phyloP scores from a whole-genome alignment of 2,329 filamentous ascomycete species.

The Cadophora sp. region DNA sequence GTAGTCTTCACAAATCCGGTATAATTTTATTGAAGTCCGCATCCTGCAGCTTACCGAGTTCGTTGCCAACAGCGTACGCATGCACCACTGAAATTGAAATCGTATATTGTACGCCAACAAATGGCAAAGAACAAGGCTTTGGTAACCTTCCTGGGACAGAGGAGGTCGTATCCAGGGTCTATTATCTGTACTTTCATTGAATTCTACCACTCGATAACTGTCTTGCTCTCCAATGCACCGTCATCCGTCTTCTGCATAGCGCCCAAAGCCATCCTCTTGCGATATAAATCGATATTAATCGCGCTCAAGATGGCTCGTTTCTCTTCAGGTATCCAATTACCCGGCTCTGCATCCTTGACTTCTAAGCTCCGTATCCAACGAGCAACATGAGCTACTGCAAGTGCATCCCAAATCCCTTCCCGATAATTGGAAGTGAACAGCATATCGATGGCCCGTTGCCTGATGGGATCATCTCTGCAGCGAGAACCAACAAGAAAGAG shows the following conservation, averaged over 20 bases:
- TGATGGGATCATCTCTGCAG: slow-evolving; percentile 25
- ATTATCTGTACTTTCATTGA: not conserved
- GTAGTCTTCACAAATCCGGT: not conserved
- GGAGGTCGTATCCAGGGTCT: not conserved
- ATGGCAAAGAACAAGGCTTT: not conserved
- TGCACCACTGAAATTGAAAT: not conserved
- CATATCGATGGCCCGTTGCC: slow-evolving; percentile 30
- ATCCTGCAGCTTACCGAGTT: not conserved
- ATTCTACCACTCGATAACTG: slow-evolving; percentile 21
- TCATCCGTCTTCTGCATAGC: slow-evolving; percentile 25
- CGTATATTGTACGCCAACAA: not conserved
- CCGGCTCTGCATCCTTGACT: slow-evolving; percentile 8
- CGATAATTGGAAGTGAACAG: slow-evolving; percentile 23
- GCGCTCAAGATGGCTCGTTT: slow-evolving; percentile 27
- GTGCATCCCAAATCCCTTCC: slow-evolving; percentile 32
- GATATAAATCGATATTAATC: slow-evolving; percentile 28
- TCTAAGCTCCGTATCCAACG: slow-evolving; percentile 31
- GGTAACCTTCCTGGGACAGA: not conserved
- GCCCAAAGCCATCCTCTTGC: slow-evolving; percentile 20
- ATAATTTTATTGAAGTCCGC: not conserved
- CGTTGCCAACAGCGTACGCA: not conserved
- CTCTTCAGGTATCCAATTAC: slow-evolving; percentile 25
- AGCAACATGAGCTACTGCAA: slow-evolving; percentile 28
- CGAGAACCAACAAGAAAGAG: slow-evolving; percentile 29
- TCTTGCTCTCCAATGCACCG: slow-evolving; percentile 15